Conservation (phyloP, 2,329 filamentous ascomycete species). For the Dactylellina parvicollis region DNA sequence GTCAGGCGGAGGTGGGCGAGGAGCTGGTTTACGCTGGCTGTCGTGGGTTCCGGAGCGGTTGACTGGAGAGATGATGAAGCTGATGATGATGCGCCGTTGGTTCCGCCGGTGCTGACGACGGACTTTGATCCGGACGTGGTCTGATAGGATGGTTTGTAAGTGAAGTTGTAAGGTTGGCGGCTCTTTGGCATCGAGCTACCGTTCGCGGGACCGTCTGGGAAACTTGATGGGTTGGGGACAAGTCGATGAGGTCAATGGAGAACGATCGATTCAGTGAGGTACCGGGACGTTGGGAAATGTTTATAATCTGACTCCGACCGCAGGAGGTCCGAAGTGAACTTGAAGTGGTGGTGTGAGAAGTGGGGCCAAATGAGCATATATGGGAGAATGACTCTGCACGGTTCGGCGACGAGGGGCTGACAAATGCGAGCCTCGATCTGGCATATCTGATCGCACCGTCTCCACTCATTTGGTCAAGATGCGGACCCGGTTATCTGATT, state of each 20-base stretch:
- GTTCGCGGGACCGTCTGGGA: background rate
- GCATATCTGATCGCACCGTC: background rate
- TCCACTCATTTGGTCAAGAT: background rate
- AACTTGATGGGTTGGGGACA: background rate
- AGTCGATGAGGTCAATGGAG: background rate
- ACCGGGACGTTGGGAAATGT: background rate
- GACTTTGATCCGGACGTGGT: slow-evolving; percentile 14
- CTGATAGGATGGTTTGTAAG: slow-evolving; percentile 53
- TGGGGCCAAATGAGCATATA: background rate
- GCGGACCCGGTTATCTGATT: background rate
- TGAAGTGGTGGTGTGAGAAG: background rate
- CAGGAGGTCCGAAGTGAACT: too few relatives aligned
- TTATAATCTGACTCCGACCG: too few relatives aligned
- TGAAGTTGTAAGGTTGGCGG: slow-evolving; percentile 53
- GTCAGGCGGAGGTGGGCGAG: slow-evolving; percentile 56
- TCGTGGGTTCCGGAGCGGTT: background rate
- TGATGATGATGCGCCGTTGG: background rate
- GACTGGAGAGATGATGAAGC: background rate
- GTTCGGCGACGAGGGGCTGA: background rate
- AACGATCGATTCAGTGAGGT: background rate
- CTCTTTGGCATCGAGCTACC: slow-evolving; percentile 46
- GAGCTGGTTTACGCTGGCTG: slow-evolving; percentile 55
- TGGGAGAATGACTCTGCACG: background rate
- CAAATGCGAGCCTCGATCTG: background rate
- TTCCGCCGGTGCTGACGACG: background rate